A percentile compares a stretch with the other conserved stretches of the same genome.
Evolutionary conservation across 768 basidiomycete genomes (phyloP).

Genomic region (Tricholomella constricta): DNA sequence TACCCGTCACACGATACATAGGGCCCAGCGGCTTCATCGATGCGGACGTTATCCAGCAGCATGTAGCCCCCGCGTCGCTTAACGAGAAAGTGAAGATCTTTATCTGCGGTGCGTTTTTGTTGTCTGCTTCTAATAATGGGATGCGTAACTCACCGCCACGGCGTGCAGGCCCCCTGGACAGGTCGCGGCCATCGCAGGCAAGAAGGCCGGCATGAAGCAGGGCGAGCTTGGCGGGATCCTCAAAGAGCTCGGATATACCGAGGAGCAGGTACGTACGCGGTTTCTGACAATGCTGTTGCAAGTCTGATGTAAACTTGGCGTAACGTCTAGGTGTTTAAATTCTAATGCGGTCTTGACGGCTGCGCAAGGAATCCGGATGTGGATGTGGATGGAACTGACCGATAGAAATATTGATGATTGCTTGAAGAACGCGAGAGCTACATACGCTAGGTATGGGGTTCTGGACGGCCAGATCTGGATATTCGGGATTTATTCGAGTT

Average conservation of each 20-base stretch:
- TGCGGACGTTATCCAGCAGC: constrained; percentile 68
- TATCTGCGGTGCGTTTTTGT: constrained; percentile 70
- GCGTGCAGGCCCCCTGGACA: constrained; percentile 93
- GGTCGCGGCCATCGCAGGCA: constrained; percentile 85
- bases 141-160: too few species aligned
- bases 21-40: constrained; percentile 77
- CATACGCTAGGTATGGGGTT: too few species aligned
- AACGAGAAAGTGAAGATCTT: constrained; percentile 86
- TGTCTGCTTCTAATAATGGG: not conserved
- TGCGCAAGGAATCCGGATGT: not conserved
- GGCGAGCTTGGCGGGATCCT: constrained; percentile 82
- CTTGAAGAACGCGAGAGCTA: too few species aligned
- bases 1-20: constrained; percentile 19
- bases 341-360: constrained; percentile 22
- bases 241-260: constrained; percentile 83
- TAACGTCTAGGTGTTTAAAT: constrained; percentile 48
- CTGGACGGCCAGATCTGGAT: too few species aligned
- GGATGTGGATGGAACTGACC: too few species aligned
- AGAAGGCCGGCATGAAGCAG: constrained; percentile 88
- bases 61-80: constrained; percentile 63
- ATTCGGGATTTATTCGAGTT: too few species aligned
- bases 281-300: not conserved
- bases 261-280: constrained; percentile 66
- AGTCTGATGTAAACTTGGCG: too few species aligned
- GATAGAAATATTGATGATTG: too few species aligned